A percentile compares a stretch with the other conserved stretches of the same genome.
phyloP scores from a whole-genome alignment of 2,329 filamentous ascomycete genomes.

The Paecilomyces sp. region DNA sequence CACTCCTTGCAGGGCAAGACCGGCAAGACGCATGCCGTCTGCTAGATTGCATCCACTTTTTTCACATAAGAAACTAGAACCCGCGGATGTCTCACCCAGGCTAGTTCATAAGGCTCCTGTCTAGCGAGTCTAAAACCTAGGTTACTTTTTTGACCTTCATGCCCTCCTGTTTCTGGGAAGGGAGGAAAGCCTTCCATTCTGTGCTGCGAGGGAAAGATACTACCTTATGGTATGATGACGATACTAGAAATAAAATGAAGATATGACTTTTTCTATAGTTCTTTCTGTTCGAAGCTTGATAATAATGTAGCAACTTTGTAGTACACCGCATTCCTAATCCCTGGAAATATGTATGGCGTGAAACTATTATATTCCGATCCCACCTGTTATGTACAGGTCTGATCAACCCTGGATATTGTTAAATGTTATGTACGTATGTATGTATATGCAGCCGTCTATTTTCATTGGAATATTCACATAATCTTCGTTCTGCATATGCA shows the following conservation, averaged over 20 bases:
- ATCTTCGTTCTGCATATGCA: neutral
- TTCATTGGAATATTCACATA: too few relatives aligned
- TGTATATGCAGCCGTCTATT: too few relatives aligned
- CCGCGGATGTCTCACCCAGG: neutral
- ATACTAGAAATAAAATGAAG: too few relatives aligned
- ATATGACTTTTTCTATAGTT: too few relatives aligned
- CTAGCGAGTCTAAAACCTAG: neutral
- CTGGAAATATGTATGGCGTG: too few relatives aligned
- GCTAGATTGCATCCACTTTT: slow-evolving; percentile 44
- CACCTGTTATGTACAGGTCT: too few relatives aligned
- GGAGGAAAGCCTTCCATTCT: neutral
- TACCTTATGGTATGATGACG: neutral
- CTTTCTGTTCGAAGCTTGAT: too few relatives aligned
- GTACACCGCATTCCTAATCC: too few relatives aligned
- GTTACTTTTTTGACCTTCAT: neutral
- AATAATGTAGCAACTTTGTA: too few relatives aligned
- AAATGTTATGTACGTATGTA: too few relatives aligned
- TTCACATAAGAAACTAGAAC: neutral
- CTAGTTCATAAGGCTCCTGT: neutral
- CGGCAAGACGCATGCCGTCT: slow-evolving; percentile 84
- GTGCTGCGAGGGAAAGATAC: neutral
- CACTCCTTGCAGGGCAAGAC: slow-evolving; percentile 86
- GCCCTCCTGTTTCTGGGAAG: neutral
- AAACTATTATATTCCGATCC: too few relatives aligned
- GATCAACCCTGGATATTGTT: too few relatives aligned